These are phyloP conservation scores for Leucosporidium scottii DNA, from an alignment of 768 basidiomycete species.

Conservation along the genomic window DNA sequence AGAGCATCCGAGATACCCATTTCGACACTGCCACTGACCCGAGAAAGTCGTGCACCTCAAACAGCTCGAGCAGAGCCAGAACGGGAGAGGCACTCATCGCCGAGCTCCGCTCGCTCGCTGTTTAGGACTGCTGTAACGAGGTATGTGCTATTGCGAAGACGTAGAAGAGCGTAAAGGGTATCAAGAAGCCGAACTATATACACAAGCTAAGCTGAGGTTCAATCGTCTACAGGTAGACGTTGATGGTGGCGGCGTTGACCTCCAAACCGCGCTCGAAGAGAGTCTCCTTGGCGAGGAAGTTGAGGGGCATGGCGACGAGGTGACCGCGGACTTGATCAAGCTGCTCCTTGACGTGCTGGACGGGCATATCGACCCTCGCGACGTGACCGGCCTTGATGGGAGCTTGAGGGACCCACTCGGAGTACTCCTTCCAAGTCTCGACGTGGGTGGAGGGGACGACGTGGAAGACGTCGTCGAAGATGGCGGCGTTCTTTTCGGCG, in stretches of 20 bases:
- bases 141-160: no score
- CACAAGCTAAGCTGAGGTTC: no score
- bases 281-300: constrained; percentile 32
- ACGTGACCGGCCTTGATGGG: constrained; percentile 32
- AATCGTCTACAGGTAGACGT: neutral
- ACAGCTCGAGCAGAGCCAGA: no score
- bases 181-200: no score
- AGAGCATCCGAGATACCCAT: no score
- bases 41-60: no score
- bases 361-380: constrained; percentile 12
- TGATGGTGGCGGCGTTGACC: neutral
- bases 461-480: constrained; percentile 35
- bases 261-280: neutral
- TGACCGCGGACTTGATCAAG: constrained; percentile 29
- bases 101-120: no score
- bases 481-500: constrained; percentile 25
- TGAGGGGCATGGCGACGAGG: constrained; percentile 33
- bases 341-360: constrained; percentile 28
- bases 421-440: constrained; percentile 26
- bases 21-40: no score
- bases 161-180: no score
- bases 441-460: constrained; percentile 21
- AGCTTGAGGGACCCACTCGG: constrained; percentile 14
- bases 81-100: no score
- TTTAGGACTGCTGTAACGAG: no score